Base-by-base conservation (phyloP, 2,329 filamentous ascomycete species). In the Lachnellula cervina region DNA sequence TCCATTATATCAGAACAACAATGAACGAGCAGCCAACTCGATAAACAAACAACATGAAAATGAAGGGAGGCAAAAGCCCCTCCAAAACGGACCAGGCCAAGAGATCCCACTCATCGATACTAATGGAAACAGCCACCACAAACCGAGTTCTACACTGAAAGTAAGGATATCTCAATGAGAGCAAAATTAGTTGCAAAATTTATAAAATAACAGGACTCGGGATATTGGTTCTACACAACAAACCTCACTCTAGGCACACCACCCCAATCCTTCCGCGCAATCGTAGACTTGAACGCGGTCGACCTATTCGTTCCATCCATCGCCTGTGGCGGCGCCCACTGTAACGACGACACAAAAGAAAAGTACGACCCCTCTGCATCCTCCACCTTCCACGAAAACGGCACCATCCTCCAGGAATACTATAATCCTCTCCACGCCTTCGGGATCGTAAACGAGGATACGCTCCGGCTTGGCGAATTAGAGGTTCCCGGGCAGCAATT, bases 181-280 rank as follows among this genome's bases (percentile, higher is more conserved):
- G 14, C 4, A 23, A 2, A 45, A 7, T 23, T 23, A 23, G 21
- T 19, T 19, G n/a, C 17, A 19, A n/a, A 13, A 9, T n/a, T 43
- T n/a, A 43, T 8, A 11, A 16, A 3, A 43, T 19, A 13, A 23
- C 21, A 45, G 43, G 9, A 25, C 8, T 25, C 43, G 19, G 21
- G 43, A 8, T 8, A n/a, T 21, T 37, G 9, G 5, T 11, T 43
- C 7, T 57, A 57, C 25, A 51, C 51, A 23, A 52, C 43, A 14
- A 51, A 54, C 23, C 28, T 57, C 17, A 54, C 51, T 17, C 23
- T 57, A 16, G 55, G 55, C 6, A 57, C 51, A 13, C 55, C 55
- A 13, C 51, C 51, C 0, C 55, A 54, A 25, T 40, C 51, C 2
- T 57, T 57, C 34, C 42, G 47, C 40, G 46, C 55, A 23, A 17